Base-by-base conservation (phyloP, 345 rosid species). In the Melastoma malabathricum region DNA sequence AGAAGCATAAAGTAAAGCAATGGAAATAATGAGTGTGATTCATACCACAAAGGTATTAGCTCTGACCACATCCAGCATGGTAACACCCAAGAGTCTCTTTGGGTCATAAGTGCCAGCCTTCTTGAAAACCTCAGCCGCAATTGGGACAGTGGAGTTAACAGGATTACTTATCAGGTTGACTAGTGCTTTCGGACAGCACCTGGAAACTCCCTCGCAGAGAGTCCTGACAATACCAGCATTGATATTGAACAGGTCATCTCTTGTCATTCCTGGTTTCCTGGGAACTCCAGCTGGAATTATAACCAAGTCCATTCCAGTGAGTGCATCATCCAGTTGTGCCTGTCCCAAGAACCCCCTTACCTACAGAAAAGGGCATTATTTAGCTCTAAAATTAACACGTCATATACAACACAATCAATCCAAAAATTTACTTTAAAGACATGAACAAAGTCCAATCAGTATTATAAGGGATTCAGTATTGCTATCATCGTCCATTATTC, bases 231-330 rank as follows among this genome's bases (percentile, higher is more conserved):
- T 92, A 60, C 97, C 99, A 29, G 99, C 95, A 71, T 88, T 92
- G 55, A 92, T 88, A 57, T 84, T 92, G 74, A 88, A 92, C 20
- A 92, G 81, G 78, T 92, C 97, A 66, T 92, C 99, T 51, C 99
- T 84, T 2, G 94, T 92, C 97, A 92, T 92, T 67, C 99, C 99
- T 3, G 99, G 97, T 60, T 92, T 92, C 72, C 99, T 80, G 3
- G 94, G 97, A 66, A 92, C 81, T 57, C 99, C 95, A 17, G 99
- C 99, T 18, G 95, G 99, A 57, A 92, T 85, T 23, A 92, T 71
- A 57, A 84, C 86, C 56, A 88, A 78, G 69, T 92, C 90, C 90
- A 87, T 88, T 50, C 97, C 98, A 16, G 68, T 81, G 25, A 87
- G 84, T 2, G 98, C 98, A 54, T 76, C 84, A 64, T 81, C 88